phyloP scores from a whole-genome alignment of 73 alveolate genomes.

The Paraurostyla sp. region DNA sequence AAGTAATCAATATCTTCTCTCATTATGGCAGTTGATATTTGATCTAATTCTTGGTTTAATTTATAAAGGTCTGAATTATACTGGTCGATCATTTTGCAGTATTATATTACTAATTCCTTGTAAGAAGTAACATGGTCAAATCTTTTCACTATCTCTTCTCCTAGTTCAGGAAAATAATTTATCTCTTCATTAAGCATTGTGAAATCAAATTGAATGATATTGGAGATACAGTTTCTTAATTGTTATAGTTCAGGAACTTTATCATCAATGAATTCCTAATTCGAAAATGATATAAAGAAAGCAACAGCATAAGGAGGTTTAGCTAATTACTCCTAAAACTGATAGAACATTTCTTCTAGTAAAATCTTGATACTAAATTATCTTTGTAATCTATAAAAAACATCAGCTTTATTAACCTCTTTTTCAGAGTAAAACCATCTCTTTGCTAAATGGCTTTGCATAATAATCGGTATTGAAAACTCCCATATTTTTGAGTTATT shows the following conservation, averaged over 20 bases:
- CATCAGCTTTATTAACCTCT: conserved; percentile 25
- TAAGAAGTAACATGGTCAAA: conserved; percentile 22
- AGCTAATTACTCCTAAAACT: background rate
- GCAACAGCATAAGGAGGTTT: conserved; percentile 35
- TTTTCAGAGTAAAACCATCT: conserved; percentile 41
- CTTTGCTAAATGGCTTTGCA: background rate
- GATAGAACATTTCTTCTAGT: conserved; percentile 15
- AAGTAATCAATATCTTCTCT: background rate
- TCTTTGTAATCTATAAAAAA: conserved; percentile 33
- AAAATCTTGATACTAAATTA: conserved; percentile 10
- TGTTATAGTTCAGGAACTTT: conserved; percentile 25
- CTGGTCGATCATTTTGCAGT: background rate
- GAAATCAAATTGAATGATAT: conserved; percentile 23
- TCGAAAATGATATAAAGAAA: conserved; percentile 6
- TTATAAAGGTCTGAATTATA: background rate
- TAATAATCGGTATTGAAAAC: conserved; percentile 32
- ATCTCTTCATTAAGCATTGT: conserved; percentile 16
- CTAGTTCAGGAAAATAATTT: background rate
- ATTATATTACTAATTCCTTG: background rate
- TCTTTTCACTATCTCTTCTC: conserved; percentile 12
- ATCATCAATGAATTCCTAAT: conserved; percentile 44
- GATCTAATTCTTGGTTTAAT: background rate
- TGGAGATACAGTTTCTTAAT: background rate
- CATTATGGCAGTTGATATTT: background rate
- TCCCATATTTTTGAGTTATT: background rate